Evolutionary conservation across 768 basidiomycete species (phyloP), one percentile per base, ranked within the genome.

Genomic region (Lentinula sp.): DNA sequence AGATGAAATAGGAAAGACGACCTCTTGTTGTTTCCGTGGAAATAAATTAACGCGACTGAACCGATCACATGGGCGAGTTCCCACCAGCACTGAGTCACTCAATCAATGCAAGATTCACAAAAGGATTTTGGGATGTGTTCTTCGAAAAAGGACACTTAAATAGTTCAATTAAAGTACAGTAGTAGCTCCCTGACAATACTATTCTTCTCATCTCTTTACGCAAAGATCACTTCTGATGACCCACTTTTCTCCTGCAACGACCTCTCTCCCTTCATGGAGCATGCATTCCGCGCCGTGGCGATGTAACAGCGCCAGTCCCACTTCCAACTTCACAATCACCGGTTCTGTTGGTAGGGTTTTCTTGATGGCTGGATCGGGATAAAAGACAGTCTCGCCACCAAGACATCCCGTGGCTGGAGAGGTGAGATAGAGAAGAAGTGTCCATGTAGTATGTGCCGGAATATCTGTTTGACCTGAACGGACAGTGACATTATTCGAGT

Each of bases 221-320:
- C 55, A 56, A 13, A 56, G 41, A 42, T 56, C 55, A 33, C 55
- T 56, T 41, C 55, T 41, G n/a, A 56, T 56, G 7, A 56, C 55
- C 55, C 55, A 56, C 10, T 56, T 56, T 43, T 56, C 55, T 4
- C 55, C 55, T 16, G 37, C 55, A 16, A 56, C 18, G 6, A 56
- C 55, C 23, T 56, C 55, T 13, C 42, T 28, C 23, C 55, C 55
- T 43, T 56, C 55, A 43, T 56, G 55, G 10, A 56, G 55, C 55
- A 56, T 56, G 32, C 55, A 56, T 43, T 56, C 55, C 15, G 55
- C 23, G 41, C 55, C 55, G 33, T 56, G 55, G 16, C 55, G 55
- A 56, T 56, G 55, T 1, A 56, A 32, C 3, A 56, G 41, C 1
- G 55, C 55, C 55, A 43, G 33, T 28, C 55, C 55, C 18, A n/a